These are phyloP conservation scores for Beauveria australis DNA, from an alignment of 2,329 filamentous ascomycete genomes.

Conservation along the genomic window DNA sequence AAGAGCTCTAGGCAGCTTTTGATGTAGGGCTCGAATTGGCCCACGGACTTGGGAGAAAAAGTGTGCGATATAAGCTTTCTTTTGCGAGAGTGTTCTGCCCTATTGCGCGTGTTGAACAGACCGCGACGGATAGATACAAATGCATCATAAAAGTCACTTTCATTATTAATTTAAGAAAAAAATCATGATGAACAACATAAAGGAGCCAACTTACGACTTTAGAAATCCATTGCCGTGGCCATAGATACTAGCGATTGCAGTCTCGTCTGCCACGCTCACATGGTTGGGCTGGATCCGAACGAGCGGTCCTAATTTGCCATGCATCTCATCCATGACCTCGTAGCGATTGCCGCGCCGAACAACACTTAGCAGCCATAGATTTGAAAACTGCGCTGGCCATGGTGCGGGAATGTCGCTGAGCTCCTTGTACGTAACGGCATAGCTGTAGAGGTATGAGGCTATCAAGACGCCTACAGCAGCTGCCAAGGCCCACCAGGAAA, in stretches of 20 bases:
- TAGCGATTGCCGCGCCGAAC: constrained; percentile 59
- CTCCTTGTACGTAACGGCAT: constrained; percentile 44
- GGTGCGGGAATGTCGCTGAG: constrained; percentile 53
- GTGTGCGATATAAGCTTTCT: constrained; percentile 83
- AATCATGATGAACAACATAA: rapidly evolving
- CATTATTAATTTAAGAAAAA: not conserved
- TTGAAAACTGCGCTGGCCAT: constrained; percentile 58
- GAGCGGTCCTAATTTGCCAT: constrained; percentile 69
- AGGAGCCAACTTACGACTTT: constrained; percentile 46
- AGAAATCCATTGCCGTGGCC: constrained; percentile 71
- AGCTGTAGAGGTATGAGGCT: constrained; percentile 50
- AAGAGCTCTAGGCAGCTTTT: constrained; percentile 69
- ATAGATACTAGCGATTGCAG: constrained; percentile 69
- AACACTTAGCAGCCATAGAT: constrained; percentile 69
- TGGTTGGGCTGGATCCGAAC: constrained; percentile 81
- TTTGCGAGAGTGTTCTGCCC: constrained; percentile 77
- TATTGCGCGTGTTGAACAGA: constrained; percentile 82
- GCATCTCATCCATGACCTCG: constrained; percentile 57
- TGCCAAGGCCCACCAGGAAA: constrained; percentile 40
- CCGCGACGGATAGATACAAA: constrained; percentile 82
- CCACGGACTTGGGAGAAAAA: constrained; percentile 73
- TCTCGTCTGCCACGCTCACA: constrained; percentile 70
- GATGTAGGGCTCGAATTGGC: constrained; percentile 85
- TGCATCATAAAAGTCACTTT: constrained; percentile 78
- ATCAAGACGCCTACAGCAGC: constrained; percentile 39